Evolutionary conservation across 306 rosid species (phyloP), one percentile per base, ranked within the genome.

Genomic region (Prunus salicina): DNA sequence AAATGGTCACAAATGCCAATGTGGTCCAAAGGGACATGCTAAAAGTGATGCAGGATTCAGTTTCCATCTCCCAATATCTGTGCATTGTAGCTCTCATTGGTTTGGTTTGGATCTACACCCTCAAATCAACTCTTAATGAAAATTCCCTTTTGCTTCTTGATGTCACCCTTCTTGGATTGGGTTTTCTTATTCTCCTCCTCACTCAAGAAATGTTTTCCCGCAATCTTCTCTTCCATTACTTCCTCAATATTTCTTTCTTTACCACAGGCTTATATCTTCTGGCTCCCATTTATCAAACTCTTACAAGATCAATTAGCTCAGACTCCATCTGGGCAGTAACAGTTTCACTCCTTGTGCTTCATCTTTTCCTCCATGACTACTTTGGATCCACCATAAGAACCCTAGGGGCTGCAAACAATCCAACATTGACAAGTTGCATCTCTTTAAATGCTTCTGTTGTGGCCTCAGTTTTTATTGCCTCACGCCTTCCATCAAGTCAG

Each of bases 221-320:
- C 69, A 78, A 67, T 62, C 96, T 90, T 64, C 86, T 93, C 65
- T 78, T 85, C 30, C 94, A 83, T 77, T 92, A 92, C 79, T 38
- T 88, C 71, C 92, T 92, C 57, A 94, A 94, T 63, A 80, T 91
- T 68, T 82, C 91, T 7, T 91, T 91, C 80, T 93, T 93, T 70
- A 81, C 90, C 63, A 87, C 91, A 3, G 93, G 90, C 22, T 74
- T 92, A 64, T 91, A 84, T 86, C 87, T 86, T 79, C 85, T 94
- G 80, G 97, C 98, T 79, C 98, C 98, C 61, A 85, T 94, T 58
- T 94, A 89, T 79, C 91, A 92, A 73, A 94, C 95, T 64, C 98
- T 94, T 41, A 94, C 98, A 20, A 87, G 93, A 83, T 91, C 96
- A 73, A 94, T 94, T 28, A 92, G 93, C 83, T 92, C 96, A 4